Evolutionary conservation across 768 basidiomycete genomes (phyloP), one percentile per base, ranked within the genome.

Genomic region (Hygrocybe punicea): DNA sequence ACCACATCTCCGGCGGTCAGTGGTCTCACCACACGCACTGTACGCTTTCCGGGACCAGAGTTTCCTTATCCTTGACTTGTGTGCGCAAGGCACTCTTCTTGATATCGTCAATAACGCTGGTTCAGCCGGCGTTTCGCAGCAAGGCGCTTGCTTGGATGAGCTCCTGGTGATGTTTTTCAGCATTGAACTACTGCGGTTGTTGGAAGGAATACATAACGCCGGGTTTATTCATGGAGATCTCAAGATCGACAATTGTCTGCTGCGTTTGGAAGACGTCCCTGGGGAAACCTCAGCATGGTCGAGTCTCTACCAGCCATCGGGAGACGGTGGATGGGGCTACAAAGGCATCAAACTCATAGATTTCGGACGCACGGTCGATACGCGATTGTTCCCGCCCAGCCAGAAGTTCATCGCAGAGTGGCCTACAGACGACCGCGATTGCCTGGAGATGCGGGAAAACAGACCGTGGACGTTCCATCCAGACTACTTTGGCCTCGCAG

Each of bases 211-310:
- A 69, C 97, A 98, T 69, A 56, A 67, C 14, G 75, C 80, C 0
- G 91, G 93, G 10, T 91, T 98, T 75, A 91, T 99, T 63, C 97
- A 99, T 65, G 96, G 97, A 33, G 97, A 99, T 73, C 81, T 99
- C 60, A 99, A 99, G 78, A 97, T 98, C 70, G 97, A 99, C 74
- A 99, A 99, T 73, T 97, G 95, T 69, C 81, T 99, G n/a, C 77
- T 98, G 8, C 85, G 97, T 4, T 80, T 99, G 45, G 89, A 93
- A 60, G 89, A 91, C 51, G 85, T 89, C 4, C 86, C 87, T 1
- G 86, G 85, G 3, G 85, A 85, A 1, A 71, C 80, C 1, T 77
- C 85, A 0, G 78, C 83, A 1, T 93, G 95, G 87, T 81, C 84
- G 1, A 73, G 81, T 50, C 71, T 77, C n/a, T 98, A 98, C 74